Base-by-base conservation (phyloP, 495 filamentous ascomycete species). In the Penicillium waksmanii region DNA sequence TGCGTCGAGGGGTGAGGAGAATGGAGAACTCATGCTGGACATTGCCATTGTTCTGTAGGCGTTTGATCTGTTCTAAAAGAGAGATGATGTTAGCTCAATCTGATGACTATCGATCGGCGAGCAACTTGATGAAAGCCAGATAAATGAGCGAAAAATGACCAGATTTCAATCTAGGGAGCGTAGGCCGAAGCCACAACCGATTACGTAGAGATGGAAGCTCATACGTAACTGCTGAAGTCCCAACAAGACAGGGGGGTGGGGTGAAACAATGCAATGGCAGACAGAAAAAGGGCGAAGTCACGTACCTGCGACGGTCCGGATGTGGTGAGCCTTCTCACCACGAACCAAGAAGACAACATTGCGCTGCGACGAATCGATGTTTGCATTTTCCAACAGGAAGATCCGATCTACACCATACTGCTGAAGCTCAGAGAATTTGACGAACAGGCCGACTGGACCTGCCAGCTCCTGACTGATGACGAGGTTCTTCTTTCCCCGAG, bases 391-490 rank as follows among this genome's bases (percentile, higher is more conserved):
- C 42, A 99, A 81, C 66, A 96, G 87, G 81, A 97, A 98, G 55
- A 97, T 87, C 64, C 92, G 95, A 73, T 98, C 93, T 66, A 98
- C 92, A 15, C 96, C 96, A 80, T 98, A 96, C 64, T 99, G 94
- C 59, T 91, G 88, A 19, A 92, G 83, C 46, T 85, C 84, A 13
- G 96, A 96, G 68, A 96, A 95, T 71, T 97, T 97, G 77, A 96
- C 89, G 68, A 98, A 88, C 55, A 96, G 82, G 50, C 92, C 91
- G 51, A 99, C 83, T 35, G 92, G 89, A 38, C 93, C 93, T 62
- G 93, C 92, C 64, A 99, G 83, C 66, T 87, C 84, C 73, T 91
- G 89, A 71, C 97, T 93, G 67, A 98, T 88, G 54, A 98, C 89
- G 61, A 99, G 82, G 75, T 97, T 96, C 82, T 99, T 99, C 86